Base-by-base conservation (phyloP, 2,329 filamentous ascomycete genomes). In the Trichoderma aggressivum region DNA sequence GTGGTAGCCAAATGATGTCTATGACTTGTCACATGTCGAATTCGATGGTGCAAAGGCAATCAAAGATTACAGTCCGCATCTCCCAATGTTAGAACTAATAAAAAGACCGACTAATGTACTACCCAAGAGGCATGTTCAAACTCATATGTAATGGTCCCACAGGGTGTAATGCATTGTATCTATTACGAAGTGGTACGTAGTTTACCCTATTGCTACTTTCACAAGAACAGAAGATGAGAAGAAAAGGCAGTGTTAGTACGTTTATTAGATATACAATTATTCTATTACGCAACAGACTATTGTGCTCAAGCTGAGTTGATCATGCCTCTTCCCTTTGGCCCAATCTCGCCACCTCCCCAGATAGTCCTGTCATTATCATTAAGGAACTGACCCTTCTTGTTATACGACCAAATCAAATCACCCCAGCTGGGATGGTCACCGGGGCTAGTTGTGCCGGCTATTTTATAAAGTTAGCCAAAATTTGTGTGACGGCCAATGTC, bases 351-450 rank as follows among this genome's bases (percentile, higher is more conserved):
- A 4, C 53, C 53, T 28, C 53, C 53, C 53, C 53, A 56, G 16
- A 56, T 56, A 30, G 53, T 56, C 26, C 53, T 30, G 2, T 5
- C 24, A 8, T 28, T 30, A 14, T 56, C 53, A 56, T 56, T 56
- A 18, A 56, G n/a, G 26, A 6, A 56, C 16, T 56, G 28, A 8
- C 53, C 53, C 53, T 28, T 56, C 26, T 56, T 56, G 7, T 56
- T 26, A 30, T 56, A 56, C 16, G 53, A 56, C 53, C 53, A 56
- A 2, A 56, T 56, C 53, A 56, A 56, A 30, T 56, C 53, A 7
- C 53, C 53, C 53, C 53, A 56, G 26, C 53, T 56, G 1, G 53
- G 53, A n/a, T 56, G 53, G 1, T 56, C 53, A 18, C 53, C 53
- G 18, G 53, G 53, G 14, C 53, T 56, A 2, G 24, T 28, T 30